Evolutionary conservation across 1,284 basidiomycete species (phyloP).

Genomic region (Apiotrichum porosum): DNA sequence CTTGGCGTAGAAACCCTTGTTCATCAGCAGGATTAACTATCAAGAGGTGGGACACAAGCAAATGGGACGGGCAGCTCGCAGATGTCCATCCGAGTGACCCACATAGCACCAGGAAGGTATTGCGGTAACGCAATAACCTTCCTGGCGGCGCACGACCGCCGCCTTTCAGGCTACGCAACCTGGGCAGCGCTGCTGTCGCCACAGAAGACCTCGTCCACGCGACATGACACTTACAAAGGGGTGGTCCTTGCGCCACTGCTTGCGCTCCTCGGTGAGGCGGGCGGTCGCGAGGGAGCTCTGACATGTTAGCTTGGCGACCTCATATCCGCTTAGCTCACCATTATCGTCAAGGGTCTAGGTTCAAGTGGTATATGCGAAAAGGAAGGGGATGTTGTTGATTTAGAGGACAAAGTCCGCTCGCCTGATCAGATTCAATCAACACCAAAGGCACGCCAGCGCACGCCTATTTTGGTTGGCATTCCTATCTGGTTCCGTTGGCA

Average conservation of each 20-base stretch:
- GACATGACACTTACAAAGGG: constrained; percentile 74
- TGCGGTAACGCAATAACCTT: neutral
- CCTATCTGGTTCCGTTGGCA: too few species aligned
- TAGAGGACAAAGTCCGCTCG: too few species aligned
- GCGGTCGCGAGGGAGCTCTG: constrained; percentile 35
- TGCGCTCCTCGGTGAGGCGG: constrained; percentile 76
- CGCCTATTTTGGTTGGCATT: too few species aligned
- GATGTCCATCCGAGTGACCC: too few species aligned
- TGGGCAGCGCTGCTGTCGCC: neutral
- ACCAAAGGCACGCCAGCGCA: too few species aligned
- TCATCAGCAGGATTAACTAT: neutral
- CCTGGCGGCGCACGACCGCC: neutral
- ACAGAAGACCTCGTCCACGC: neutral
- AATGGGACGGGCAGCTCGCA: neutral
- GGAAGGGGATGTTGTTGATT: too few species aligned
- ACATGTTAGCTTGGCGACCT: neutral
- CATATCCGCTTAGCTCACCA: neutral
- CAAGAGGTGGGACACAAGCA: neutral
- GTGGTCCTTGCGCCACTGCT: constrained; percentile 99
- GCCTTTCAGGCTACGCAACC: neutral
- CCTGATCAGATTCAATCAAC: too few species aligned
- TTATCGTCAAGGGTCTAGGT: too few species aligned
- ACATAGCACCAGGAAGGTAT: too few species aligned
- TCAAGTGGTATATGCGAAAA: too few species aligned
- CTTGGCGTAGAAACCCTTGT: constrained; percentile 91